phyloP scores from a whole-genome alignment of 2,329 filamentous ascomycete species.

The Fusarium brachygibbosum region DNA sequence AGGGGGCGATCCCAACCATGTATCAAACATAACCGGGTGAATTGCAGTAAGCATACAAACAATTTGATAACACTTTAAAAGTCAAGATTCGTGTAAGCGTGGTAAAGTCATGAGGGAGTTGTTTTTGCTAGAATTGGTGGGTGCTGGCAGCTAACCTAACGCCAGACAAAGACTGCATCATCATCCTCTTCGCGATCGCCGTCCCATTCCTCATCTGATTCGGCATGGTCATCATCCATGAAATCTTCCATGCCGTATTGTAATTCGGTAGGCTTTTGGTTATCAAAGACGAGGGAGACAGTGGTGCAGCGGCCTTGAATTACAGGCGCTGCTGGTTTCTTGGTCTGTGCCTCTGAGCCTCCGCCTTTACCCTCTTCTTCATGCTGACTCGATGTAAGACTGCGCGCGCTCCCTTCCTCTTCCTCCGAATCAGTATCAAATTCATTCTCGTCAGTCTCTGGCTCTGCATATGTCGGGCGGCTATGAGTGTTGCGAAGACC shows the following conservation, averaged over 20 bases:
- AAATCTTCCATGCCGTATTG: constrained; percentile 81
- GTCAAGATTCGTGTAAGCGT: not conserved
- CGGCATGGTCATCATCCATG: constrained; percentile 68
- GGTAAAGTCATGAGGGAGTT: not conserved
- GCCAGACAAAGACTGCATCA: constrained; percentile 51
- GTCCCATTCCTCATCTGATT: constrained; percentile 70
- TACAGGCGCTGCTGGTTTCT: constrained; percentile 62
- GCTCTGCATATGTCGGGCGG: constrained; percentile 59
- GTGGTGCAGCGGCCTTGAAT: constrained; percentile 78
- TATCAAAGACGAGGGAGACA: constrained; percentile 81
- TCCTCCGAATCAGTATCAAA: constrained; percentile 50
- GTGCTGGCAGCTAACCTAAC: constrained; percentile 12
- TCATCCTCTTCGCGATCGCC: constrained; percentile 67
- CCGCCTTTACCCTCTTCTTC: constrained; percentile 22
- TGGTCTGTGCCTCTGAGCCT: constrained; percentile 7
- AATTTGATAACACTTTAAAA: not conserved
- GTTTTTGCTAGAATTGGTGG: not conserved
- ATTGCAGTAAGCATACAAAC: not conserved
- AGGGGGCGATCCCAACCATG: not conserved
- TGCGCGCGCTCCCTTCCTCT: constrained; percentile 18
- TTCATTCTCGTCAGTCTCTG: constrained; percentile 62
- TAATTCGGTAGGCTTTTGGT: constrained; percentile 77
- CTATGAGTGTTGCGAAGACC: constrained; percentile 35
- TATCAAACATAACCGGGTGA: not conserved
- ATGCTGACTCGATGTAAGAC: constrained; percentile 8